Base-by-base conservation (phyloP, 805 yeast genomes). In the Peterozyma xylosa region DNA sequence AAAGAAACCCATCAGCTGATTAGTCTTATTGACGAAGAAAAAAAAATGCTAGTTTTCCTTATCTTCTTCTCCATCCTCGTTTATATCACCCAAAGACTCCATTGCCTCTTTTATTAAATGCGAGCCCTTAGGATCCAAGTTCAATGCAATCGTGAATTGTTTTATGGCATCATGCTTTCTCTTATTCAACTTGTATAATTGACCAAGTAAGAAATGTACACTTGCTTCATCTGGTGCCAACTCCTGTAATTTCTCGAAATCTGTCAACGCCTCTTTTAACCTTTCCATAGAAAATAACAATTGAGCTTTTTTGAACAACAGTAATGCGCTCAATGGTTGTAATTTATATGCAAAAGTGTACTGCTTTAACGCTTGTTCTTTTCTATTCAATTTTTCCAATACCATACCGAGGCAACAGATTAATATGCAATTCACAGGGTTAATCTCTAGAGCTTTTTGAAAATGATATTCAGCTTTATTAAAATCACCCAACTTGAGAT, bases 331-430 rank as follows among this genome's bases (percentile, higher is more conserved):
- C 41, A 77, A 66, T 7, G 97, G 96, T 58, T 90, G 96, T 36
- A 91, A 62, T 50, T 80, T 80, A 45, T 84, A 77, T 0, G 98
- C 98, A 53, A 83, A 65, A 38, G 84, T 85, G 58, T 88, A 93
- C 57, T 87, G 91, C 42, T 78, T 71, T 42, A 91, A 64, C 0
- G 98, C 98, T 46, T 80, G 74, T 13, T 76, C 80, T 49, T 72
- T 71, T 53, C 79, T 76, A 11, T 81, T 82, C 43, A 82, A 57
- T 56, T 84, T 85, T 55, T 91, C 98, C 42, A 86, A 67, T 30
- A 89, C 93, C 83, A 89, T 87, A 11, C 98, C 99, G 42, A 90
- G 82, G 61, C 97, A 91, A 59, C 96, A 90, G 3, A 88, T 78
- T 53, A 93, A 70, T 36, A 93, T 89, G 3, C 87, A 85, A 61